phyloP scores from a whole-genome alignment of 1,284 basidiomycete species.

The Trichosporon ovoides region DNA sequence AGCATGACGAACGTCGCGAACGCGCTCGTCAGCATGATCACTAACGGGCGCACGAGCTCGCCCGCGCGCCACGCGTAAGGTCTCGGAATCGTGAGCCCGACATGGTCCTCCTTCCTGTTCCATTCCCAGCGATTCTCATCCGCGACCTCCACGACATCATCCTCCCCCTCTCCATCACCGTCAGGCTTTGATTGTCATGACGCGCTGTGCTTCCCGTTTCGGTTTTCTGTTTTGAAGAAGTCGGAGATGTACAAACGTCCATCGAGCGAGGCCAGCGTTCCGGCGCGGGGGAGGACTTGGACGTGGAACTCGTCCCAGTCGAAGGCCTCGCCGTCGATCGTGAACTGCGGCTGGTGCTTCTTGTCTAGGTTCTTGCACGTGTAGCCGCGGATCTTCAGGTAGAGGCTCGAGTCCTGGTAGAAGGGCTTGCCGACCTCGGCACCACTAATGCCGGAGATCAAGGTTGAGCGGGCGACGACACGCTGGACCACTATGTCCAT shows the following conservation, averaged over 20 bases:
- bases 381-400: slow-evolving; percentile 67
- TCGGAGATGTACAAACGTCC: slow-evolving; percentile 54
- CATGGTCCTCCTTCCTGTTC: no score
- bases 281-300: slow-evolving; percentile 68
- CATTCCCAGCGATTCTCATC: no score
- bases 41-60: not conserved
- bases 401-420: slow-evolving; percentile 64
- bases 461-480: slow-evolving; percentile 54
- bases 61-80: not conserved
- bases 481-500: slow-evolving; percentile 73
- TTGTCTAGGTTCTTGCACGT: slow-evolving; percentile 62
- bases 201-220: not conserved
- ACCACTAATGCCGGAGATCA: slow-evolving; percentile 61
- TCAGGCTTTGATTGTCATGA: not conserved
- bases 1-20: slow-evolving; percentile 2
- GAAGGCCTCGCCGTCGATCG: slow-evolving; percentile 72
- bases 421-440: slow-evolving; percentile 63
- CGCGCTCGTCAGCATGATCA: not conserved
- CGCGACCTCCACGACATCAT: no score
- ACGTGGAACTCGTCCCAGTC: slow-evolving; percentile 77
- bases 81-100: not conserved
- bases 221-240: slow-evolving; percentile 33
- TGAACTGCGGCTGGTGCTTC: slow-evolving; percentile 53
- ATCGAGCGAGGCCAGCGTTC: slow-evolving; percentile 64
- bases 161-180: not conserved